phyloP scores from a whole-genome alignment of 83 land plant species.

The Picea abies region DNA sequence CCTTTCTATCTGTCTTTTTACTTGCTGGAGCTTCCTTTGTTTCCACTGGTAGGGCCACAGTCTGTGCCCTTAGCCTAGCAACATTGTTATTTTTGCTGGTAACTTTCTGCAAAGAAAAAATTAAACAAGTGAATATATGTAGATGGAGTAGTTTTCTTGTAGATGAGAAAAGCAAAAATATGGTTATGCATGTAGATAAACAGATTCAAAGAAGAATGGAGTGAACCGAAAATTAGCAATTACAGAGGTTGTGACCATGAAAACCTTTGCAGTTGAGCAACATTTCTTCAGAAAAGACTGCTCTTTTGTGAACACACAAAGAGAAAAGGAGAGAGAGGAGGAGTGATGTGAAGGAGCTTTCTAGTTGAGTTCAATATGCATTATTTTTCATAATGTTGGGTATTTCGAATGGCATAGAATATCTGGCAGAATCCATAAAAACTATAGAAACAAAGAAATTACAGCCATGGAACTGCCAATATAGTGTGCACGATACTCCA shows the following conservation, averaged over 20 bases:
- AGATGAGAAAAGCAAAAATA: not conserved
- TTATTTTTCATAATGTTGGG: not conserved
- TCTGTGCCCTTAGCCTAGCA: slow-evolving; percentile 53
- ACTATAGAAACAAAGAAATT: not conserved
- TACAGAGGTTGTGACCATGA: not conserved
- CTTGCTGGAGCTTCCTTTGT: slow-evolving; percentile 37
- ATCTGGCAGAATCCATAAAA: not conserved
- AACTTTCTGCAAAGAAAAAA: not conserved
- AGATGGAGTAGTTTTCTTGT: not conserved
- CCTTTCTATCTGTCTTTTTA: slow-evolving; percentile 85
- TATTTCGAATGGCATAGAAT: not conserved
- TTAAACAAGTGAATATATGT: not conserved
- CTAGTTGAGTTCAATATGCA: not conserved
- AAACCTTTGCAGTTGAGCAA: not conserved
- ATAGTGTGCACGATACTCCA: not conserved
- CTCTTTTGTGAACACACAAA: no score
- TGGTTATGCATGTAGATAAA: not conserved
- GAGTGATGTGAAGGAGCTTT: not conserved
- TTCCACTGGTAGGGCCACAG: slow-evolving; percentile 64
- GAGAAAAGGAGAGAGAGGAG: no score
- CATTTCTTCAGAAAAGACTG: no score
- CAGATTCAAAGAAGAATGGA: not conserved
- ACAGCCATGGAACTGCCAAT: not conserved
- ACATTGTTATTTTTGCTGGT: not conserved
- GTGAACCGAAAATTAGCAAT: not conserved